These are phyloP conservation scores for Gymnopilus junonius DNA, from an alignment of 768 basidiomycete species.

Conservation along the genomic window DNA sequence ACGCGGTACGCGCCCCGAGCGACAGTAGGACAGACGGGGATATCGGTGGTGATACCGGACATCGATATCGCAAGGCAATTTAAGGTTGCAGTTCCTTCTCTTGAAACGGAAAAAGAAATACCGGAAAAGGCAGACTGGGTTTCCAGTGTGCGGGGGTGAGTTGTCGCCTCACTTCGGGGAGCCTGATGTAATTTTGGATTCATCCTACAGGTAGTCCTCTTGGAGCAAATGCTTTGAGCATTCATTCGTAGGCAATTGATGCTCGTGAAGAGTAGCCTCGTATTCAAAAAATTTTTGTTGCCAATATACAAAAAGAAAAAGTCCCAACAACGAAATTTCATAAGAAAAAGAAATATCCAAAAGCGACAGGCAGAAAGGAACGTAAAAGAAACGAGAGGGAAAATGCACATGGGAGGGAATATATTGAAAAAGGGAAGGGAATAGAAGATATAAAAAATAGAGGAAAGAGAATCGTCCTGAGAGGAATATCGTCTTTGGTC, in stretches of 20 bases:
- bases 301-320: conserved; percentile 2
- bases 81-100: background rate
- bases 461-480: background rate
- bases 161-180: background rate
- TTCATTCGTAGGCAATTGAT: background rate
- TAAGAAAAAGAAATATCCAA: background rate
- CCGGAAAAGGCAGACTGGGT: background rate
- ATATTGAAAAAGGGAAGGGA: background rate
- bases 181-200: background rate
- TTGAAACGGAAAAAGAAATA: background rate
- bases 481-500: background rate
- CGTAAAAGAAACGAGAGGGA: background rate
- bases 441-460: background rate
- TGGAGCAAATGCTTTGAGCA: too few species aligned
- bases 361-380: background rate
- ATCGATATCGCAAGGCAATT: background rate
- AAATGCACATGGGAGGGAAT: background rate
- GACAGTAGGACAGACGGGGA: background rate
- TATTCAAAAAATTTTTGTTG: conserved; percentile 1
- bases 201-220: background rate
- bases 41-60: background rate
- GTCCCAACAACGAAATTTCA: conserved; percentile 3
- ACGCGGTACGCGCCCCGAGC: background rate
- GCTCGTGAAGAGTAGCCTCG: background rate
- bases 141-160: background rate